Evolutionary conservation across 768 basidiomycete species (phyloP), one percentile per base, ranked within the genome.

Genomic region (Sarcomyxa edulis): DNA sequence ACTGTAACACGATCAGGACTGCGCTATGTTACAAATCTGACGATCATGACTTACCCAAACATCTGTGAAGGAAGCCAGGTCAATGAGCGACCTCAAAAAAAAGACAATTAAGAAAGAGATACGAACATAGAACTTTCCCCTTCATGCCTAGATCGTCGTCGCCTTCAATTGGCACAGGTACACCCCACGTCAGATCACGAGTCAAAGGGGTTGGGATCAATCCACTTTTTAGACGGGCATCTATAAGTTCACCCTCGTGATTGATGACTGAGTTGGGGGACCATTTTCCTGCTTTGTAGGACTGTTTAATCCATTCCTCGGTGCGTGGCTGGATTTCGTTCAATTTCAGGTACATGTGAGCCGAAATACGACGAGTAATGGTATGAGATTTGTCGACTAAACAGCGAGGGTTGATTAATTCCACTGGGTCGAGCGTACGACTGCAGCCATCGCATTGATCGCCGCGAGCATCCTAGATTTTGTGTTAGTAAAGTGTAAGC

Each of bases 391-490:
- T 84, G 62, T 92, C 71, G 40, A 96, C 72, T 39, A 93, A 78
- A 57, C 96, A 99, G 29, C 93, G 81, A n/a, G 96, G 96, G 49
- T 91, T 84, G 60, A 97, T 72, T 39, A 99, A 75, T 50, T 96
- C 92, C 43, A 94, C 76, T 2, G 96, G 91, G 47, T 97, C 91
- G 30, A 96, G 76, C 2, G 96, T 97, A 39, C 89, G 76, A 31
- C 84, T 81, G 59, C 96, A 99, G 38, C 80, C 71, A 60, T 99
- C 96, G 60, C 96, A 99, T 66, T 99, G 96, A 59, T 99, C 96
- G 6, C 96, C 96, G 24, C 96, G 86, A 23, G 95, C 96, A 51
- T 97, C 96, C 85, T 91, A 40, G 19, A 14, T n/a, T n/a, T n/a
- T 4, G 21, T 28, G 16, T 14, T 5, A 45, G 19, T 46, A 31